Conservation (phyloP, 768 basidiomycete genomes). For the Imleria badia region DNA sequence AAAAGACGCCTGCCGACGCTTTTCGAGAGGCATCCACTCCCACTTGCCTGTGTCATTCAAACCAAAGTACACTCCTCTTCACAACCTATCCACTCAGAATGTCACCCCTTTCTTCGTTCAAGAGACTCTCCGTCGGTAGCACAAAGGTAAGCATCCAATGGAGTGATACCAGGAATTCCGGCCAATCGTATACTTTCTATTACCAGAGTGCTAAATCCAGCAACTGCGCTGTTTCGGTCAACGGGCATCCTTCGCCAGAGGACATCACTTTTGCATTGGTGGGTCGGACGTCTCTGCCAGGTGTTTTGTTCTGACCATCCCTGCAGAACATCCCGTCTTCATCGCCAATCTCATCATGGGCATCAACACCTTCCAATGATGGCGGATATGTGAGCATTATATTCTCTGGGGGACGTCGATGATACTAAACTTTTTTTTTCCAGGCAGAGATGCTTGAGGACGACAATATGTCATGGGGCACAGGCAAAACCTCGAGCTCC, state of each 20-base stretch:
- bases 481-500: neutral
- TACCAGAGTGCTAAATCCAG: conserved; percentile 21
- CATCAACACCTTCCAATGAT: neutral
- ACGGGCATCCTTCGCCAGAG: conserved; percentile 17
- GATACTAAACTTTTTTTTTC: neutral
- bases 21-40: neutral
- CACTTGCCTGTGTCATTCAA: neutral
- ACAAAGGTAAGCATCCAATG: conserved; percentile 14
- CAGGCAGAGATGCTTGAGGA: conserved; percentile 31
- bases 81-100: conserved; percentile 6
- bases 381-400: conserved; percentile 16
- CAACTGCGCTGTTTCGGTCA: conserved; percentile 10
- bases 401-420: neutral
- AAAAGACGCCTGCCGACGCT: conserved; percentile 11
- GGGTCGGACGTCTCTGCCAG: conserved; percentile 1
- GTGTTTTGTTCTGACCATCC: neutral
- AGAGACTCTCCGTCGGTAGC: conserved; percentile 22
- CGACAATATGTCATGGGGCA: conserved; percentile 30
- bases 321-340: conserved; percentile 10
- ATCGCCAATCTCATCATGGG: conserved; percentile 6
- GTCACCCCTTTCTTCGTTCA: conserved; percentile 19
- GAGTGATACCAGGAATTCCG: neutral
- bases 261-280: conserved; percentile 25
- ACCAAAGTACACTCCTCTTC: neutral
- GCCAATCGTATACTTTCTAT: neutral